Evolutionary conservation across 148 eudicot genomes (phyloP).

Genomic region (Spergularia marina): DNA sequence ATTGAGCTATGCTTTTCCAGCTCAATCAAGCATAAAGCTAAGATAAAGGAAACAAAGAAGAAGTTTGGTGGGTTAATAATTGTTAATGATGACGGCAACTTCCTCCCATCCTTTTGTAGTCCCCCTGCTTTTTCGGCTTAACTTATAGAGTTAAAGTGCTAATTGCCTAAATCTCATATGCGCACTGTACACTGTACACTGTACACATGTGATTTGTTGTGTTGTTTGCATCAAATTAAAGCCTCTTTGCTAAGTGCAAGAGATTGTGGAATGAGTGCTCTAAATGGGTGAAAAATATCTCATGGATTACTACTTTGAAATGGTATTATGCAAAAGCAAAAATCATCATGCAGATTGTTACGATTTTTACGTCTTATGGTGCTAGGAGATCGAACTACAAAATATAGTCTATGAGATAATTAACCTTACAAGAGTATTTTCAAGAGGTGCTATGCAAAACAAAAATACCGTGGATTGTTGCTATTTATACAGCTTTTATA

Average conservation of each 20-base stretch:
- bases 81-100: conserved; percentile 24
- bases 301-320: too few species aligned
- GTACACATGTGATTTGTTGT: conserved; percentile 12
- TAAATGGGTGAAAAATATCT: not conserved
- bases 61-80: conserved; percentile 37
- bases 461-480: too few species aligned
- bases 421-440: too few species aligned
- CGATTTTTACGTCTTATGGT: too few species aligned
- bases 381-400: too few species aligned
- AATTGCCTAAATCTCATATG: not conserved
- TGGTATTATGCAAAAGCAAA: too few species aligned
- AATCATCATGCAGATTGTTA: too few species aligned
- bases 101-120: not conserved
- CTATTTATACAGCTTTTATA: too few species aligned
- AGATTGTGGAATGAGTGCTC: not conserved
- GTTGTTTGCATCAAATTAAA: conserved; percentile 5
- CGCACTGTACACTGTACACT: conserved; percentile 5
- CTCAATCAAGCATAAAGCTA: conserved; percentile 10
- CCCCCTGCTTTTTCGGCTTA: conserved; percentile 17
- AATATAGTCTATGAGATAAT: too few species aligned
- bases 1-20: conserved; percentile 24
- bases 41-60: not conserved
- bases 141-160: not conserved
- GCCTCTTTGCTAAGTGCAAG: not conserved
- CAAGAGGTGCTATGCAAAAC: too few species aligned